Evolutionary conservation across 2,329 filamentous ascomycete species (phyloP), one percentile per base, ranked within the genome.

Genomic region (Colletotrichum shisoi): DNA sequence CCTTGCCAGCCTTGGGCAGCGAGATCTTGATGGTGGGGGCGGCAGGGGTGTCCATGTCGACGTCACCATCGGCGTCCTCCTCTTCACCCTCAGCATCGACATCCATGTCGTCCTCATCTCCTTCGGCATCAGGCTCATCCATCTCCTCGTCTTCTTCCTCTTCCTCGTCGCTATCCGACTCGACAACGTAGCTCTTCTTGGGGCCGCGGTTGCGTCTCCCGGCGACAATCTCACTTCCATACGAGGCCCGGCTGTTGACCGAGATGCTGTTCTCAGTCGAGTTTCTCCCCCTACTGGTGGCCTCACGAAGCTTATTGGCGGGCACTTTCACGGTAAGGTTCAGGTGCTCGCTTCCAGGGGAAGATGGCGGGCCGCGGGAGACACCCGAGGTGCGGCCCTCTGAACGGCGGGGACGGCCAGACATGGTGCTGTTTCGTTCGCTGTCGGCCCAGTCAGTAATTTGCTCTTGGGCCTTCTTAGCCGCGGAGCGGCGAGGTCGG

Each of bases 181-280:
- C 85, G 27, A 88, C 83, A 42, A 87, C 83, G 62, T 88, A 88
- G 71, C 82, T 87, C 77, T 87, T 87, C 76, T 86, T 85, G 19
- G 80, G 81, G 6, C 82, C 83, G 9, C 85, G 81, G 65, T 83
- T 85, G 56, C 85, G 80, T 71, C 84, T 85, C 44, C 82, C 81
- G 31, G 80, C 77, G 19, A 84, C 74, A 56, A 85, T 83, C 71
- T 84, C 81, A 37, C 81, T 80, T 27, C 79, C 80, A 27, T 77
- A 82, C 51, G 74, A 73, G 24, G 80, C 78, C 44, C 76, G 74
- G 56, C 74, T 73, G 64, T 69, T 72, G 11, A 71, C 69, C 15
- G 72, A 69, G 21, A 68, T 73, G 62, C 75, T 74, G 69, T 70
- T 73, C 37, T 71, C 73, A 70, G 72, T 73, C 70, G 69, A 71